These are phyloP conservation scores for Reticulomyxa filosa DNA, from an alignment of 78 protist species.

Conservation along the genomic window DNA sequence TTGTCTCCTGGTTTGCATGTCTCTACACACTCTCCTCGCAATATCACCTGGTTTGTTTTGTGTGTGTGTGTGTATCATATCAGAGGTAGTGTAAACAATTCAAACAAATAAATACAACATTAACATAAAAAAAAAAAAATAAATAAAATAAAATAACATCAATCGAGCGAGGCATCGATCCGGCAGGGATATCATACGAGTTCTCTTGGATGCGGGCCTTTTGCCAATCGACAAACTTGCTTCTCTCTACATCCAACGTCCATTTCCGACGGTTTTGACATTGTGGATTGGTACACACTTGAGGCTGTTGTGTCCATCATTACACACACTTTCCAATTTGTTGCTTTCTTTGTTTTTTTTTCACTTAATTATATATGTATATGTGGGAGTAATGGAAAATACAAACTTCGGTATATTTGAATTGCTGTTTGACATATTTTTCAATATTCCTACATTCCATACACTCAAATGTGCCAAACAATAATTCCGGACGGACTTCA, in stretches of 20 bases:
- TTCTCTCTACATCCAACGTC: conserved; percentile 32
- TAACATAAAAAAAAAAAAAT: background rate
- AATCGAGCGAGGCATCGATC: conserved; percentile 76
- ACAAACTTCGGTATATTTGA: too few species aligned
- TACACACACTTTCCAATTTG: too few species aligned
- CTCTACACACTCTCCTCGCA: conserved; percentile 76
- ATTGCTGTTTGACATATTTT: conserved; percentile 60
- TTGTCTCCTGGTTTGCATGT: conserved; percentile 89
- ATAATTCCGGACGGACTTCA: conserved; percentile 89
- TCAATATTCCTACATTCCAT: background rate
- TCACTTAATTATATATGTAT: conserved; percentile 43
- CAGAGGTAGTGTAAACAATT: background rate
- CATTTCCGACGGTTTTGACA: conserved; percentile 51
- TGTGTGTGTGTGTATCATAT: too few species aligned
- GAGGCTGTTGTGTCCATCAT: background rate
- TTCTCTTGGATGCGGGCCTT: conserved; percentile 49
- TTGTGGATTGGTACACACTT: background rate
- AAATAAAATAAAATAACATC: conserved; percentile 8
- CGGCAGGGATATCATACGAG: conserved; percentile 54
- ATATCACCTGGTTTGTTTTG: too few species aligned
- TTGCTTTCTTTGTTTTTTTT: background rate
- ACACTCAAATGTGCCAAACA: conserved; percentile 68
- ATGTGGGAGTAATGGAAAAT: too few species aligned
- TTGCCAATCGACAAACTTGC: conserved; percentile 85
- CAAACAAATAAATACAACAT: background rate